These are phyloP conservation scores for Leccinum griseonigrum DNA, from an alignment of 1,284 basidiomycete species.

Conservation along the genomic window DNA sequence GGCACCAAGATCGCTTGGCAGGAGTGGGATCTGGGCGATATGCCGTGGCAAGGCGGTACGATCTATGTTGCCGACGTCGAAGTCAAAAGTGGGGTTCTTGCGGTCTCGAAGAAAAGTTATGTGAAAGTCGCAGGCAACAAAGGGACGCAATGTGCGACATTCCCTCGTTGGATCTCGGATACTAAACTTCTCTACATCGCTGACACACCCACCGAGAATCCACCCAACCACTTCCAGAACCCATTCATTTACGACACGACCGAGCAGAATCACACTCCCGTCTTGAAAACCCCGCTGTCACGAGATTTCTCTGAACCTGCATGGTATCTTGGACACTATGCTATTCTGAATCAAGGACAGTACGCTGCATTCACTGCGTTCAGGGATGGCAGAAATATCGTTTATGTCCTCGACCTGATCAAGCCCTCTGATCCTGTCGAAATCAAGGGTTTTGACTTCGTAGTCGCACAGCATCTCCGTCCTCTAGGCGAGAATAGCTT, in stretches of 20 bases:
- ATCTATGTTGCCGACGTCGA: constrained; percentile 51
- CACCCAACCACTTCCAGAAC: constrained; percentile 46
- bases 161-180: constrained; percentile 57
- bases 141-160: constrained; percentile 43
- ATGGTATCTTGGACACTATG: constrained; percentile 52
- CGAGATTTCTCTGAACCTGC: constrained; percentile 56
- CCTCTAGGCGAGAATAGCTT: constrained; percentile 29
- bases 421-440: constrained; percentile 25
- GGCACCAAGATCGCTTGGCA: constrained; percentile 66
- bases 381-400: constrained; percentile 44
- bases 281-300: constrained; percentile 44
- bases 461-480: constrained; percentile 41
- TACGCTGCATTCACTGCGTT: constrained; percentile 45
- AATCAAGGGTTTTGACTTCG: constrained; percentile 40
- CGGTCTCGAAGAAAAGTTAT: not conserved
- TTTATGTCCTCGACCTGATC: constrained; percentile 47
- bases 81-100: not conserved
- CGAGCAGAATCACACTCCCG: constrained; percentile 26
- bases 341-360: constrained; percentile 40
- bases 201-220: constrained; percentile 51
- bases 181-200: constrained; percentile 58
- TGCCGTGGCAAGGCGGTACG: constrained; percentile 77
- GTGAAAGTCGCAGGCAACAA: constrained; percentile 44
- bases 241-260: constrained; percentile 50
- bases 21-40: constrained; percentile 72